Conservation (phyloP, 495 filamentous ascomycete genomes). For the Amphirosellinia nigrospora region DNA sequence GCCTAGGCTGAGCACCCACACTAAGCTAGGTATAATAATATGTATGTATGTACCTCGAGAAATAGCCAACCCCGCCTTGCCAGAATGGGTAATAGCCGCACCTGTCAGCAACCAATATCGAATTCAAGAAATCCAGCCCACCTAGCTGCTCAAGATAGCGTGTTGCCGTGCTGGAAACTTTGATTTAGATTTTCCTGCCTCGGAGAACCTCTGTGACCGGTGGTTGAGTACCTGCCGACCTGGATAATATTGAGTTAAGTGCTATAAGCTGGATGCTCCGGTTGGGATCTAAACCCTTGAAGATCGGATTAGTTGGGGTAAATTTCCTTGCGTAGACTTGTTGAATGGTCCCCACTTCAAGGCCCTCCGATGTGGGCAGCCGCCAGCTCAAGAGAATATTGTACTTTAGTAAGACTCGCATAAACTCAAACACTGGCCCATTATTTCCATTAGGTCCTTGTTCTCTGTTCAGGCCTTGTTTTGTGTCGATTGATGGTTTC, state of each 20-base stretch:
- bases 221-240: not conserved
- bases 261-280: not conserved
- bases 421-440: conserved; percentile 11
- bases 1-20: not conserved
- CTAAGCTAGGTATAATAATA: not conserved
- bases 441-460: not conserved
- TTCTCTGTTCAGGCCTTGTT: not conserved
- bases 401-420: conserved; percentile 22
- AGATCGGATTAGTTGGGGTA: conserved; percentile 28
- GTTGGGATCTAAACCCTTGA: conserved; percentile 7
- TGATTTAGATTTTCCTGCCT: not conserved
- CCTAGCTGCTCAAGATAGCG: not conserved
- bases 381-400: conserved; percentile 9
- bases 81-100: conserved; percentile 5
- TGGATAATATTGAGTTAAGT: not conserved
- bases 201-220: not conserved
- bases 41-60: not conserved
- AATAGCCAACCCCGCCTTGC: conserved; percentile 20
- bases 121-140: not conserved
- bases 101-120: conserved; percentile 11
- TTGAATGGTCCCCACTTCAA: conserved; percentile 23
- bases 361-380: conserved; percentile 11
- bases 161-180: not conserved
- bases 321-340: conserved; percentile 22
- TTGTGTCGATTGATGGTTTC: conserved; percentile 3